phyloP scores from a whole-genome alignment of 2,329 filamentous ascomycete genomes.

The Acrocalymma vagum region DNA sequence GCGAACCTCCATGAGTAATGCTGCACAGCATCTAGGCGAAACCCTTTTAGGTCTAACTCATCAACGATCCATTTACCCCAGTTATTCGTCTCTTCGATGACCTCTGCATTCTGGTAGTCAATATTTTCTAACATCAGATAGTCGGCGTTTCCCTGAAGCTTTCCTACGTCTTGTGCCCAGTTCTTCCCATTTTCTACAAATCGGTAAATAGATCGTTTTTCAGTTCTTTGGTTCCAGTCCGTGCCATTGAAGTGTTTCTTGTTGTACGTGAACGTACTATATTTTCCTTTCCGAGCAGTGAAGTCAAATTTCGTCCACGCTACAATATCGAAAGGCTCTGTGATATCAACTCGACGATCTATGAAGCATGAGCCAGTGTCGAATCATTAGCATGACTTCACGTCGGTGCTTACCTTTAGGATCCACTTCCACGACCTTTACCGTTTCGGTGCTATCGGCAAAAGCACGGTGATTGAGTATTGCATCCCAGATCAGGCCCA shows the following conservation, averaged over 20 bases:
- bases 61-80: conserved; percentile 72
- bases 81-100: conserved; percentile 66
- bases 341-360: conserved; percentile 62
- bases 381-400: conserved; percentile 1
- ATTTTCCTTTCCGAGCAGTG: conserved; percentile 62
- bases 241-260: conserved; percentile 71
- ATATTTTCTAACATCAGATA: conserved; percentile 75
- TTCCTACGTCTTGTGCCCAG: conserved; percentile 69
- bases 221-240: conserved; percentile 65
- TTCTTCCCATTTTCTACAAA: conserved; percentile 66
- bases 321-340: conserved; percentile 65
- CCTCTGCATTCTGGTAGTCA: conserved; percentile 64
- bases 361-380: neutral
- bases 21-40: conserved; percentile 74
- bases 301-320: conserved; percentile 73
- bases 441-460: conserved; percentile 68
- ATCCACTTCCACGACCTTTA: conserved; percentile 68
- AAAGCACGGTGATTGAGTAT: conserved; percentile 75
- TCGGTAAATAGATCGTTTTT: conserved; percentile 68
- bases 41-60: conserved; percentile 65
- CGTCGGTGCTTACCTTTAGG: conserved; percentile 9
- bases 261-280: conserved; percentile 68
- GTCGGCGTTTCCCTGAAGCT: conserved; percentile 69
- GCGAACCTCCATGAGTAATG: conserved; percentile 72
- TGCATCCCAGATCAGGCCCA: conserved; percentile 70